Evolutionary conservation across 2,329 filamentous ascomycete genomes (phyloP), one percentile per base, ranked within the genome.

Genomic region (Pleurostoma richardsiae): DNA sequence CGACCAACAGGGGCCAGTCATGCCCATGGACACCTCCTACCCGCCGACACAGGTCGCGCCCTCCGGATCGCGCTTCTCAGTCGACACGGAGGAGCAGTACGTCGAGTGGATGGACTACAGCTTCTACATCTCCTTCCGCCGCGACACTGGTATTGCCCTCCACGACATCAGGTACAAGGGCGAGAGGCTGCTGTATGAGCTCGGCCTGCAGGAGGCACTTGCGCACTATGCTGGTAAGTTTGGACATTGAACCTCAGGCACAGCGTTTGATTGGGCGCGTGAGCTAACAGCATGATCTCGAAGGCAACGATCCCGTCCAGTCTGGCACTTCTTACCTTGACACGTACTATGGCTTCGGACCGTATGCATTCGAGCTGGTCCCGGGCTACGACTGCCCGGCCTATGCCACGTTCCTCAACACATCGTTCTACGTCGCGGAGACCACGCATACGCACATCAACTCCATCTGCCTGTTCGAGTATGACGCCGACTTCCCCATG

Each of bases 391-490:
- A 81, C 54, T 80, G 76, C 50, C 77, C 77, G 0, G 52, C 66
- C 0, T 71, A 75, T 41, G 66, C 75, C 1, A 75, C 71, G 0
- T 80, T 73, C 49, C 63, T 78, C 38, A 73, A 78, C 55, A 63
- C 64, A 1, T 65, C 66, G 3, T 74, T 72, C 45, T 74, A 71
- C 46, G 65, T 67, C 3, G 60, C 58, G 1, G 71, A 72, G 47
- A 70, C 63, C 2, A 71, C 69, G 0, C 63, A 68, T 48, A 71
- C 66, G 0, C 72, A 78, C 45, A 59, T 64, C 2, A 69, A 76
- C 56, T 72, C 69, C 48, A 70, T 83, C 39, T 84, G 80, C 53
- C 48, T 81, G 29, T 81, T 81, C 49, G 78, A 82, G 56, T 69
- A 65, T 44, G 71, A 72, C 11, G 60, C 72, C 1, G 72, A 72